These are phyloP conservation scores for Xylaria grammica DNA, from an alignment of 495 filamentous ascomycete genomes.

Conservation along the genomic window DNA sequence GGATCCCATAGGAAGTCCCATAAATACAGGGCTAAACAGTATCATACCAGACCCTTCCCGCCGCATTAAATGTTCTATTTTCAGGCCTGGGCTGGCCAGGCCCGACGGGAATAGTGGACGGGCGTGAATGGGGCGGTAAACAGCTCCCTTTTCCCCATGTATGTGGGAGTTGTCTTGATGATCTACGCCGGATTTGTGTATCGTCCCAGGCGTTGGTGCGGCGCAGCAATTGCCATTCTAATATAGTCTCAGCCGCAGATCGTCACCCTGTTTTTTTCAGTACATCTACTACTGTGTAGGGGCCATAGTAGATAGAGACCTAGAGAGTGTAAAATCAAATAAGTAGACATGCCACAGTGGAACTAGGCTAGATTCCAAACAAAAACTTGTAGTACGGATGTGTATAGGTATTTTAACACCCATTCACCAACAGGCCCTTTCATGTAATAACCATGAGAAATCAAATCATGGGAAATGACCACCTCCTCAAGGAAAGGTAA, in stretches of 20 bases:
- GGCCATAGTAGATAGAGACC: too few relatives aligned
- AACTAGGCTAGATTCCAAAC: too few relatives aligned
- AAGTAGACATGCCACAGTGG: background rate
- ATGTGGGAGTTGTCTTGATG: background rate
- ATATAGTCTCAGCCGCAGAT: too few relatives aligned
- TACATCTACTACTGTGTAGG: too few relatives aligned
- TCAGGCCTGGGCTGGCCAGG: background rate
- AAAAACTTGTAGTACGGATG: too few relatives aligned
- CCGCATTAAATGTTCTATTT: background rate
- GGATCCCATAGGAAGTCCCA: background rate
- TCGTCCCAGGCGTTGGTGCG: background rate
- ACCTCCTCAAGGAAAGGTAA: background rate
- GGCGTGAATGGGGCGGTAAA: background rate
- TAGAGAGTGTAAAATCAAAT: too few relatives aligned
- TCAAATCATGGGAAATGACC: background rate
- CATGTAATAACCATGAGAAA: too few relatives aligned
- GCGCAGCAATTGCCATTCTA: background rate
- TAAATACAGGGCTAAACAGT: background rate
- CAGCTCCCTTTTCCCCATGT: background rate
- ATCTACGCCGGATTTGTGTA: background rate
- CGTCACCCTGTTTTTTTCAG: too few relatives aligned
- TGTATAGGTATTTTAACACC: too few relatives aligned
- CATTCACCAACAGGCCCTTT: too few relatives aligned
- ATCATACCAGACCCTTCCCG: background rate
- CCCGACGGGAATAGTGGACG: too few relatives aligned